Evolutionary conservation across 2,329 filamentous ascomycete genomes (phyloP).

Genomic region (Byssoonygena ceratinophila): DNA sequence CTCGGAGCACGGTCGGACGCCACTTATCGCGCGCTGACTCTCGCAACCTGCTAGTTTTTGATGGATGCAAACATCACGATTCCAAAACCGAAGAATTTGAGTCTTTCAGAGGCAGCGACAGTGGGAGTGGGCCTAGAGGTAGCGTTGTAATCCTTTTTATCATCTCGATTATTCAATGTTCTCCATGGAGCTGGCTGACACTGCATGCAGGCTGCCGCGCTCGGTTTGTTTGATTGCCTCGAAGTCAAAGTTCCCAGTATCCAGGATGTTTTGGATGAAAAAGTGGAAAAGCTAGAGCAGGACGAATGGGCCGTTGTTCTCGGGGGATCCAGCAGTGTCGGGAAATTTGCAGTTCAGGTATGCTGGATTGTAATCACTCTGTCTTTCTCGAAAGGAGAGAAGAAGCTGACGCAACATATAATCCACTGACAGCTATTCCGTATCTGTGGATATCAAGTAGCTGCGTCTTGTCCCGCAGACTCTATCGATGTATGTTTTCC

Average conservation of each 20-base stretch:
- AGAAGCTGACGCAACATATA: not conserved
- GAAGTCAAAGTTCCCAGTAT: slow-evolving; percentile 19
- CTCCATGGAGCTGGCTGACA: slow-evolving; percentile 1
- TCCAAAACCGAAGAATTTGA: slow-evolving; percentile 25
- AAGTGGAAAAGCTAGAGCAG: slow-evolving; percentile 6
- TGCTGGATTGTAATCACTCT: not conserved
- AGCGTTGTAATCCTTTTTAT: slow-evolving; percentile 9
- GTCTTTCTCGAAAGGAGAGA: not conserved
- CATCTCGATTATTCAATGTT: not conserved
- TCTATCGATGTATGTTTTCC: slow-evolving; percentile 20
- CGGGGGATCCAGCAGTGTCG: slow-evolving; percentile 26
- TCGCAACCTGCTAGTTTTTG: slow-evolving; percentile 19
- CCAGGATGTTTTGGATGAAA: slow-evolving; percentile 16
- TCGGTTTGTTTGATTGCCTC: slow-evolving; percentile 20
- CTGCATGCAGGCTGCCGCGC: slow-evolving; percentile 19
- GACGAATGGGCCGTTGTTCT: slow-evolving; percentile 27
- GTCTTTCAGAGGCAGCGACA: slow-evolving; percentile 25
- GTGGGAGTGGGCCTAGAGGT: slow-evolving; percentile 24
- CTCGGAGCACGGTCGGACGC: not conserved
- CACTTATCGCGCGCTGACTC: not conserved
- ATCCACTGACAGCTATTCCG: slow-evolving; percentile 20
- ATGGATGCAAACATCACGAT: slow-evolving; percentile 25
- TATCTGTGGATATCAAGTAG: slow-evolving; percentile 25
- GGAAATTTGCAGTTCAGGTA: slow-evolving; percentile 24
- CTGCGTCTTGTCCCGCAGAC: slow-evolving; percentile 25